Base-by-base conservation (phyloP, 2,329 filamentous ascomycete species). In the Calonectria hongkongensis region DNA sequence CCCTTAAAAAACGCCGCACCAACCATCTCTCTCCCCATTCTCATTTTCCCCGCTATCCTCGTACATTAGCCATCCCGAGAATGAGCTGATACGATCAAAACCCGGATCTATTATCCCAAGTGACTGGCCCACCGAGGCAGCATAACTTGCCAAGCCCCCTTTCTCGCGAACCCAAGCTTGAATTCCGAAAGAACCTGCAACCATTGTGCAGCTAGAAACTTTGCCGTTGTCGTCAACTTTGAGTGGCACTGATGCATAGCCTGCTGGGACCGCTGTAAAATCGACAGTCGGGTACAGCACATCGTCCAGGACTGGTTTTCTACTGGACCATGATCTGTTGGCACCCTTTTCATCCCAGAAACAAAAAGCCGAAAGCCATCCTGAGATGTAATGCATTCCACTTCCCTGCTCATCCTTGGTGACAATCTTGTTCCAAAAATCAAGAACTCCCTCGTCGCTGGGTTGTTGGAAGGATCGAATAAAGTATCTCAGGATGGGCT, bases 401-500 rank as follows among this genome's bases (percentile, higher is more conserved):
- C 30, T 33, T 5, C 9, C 30, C 9, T 33, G 30, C 30, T 5
- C 4, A 33, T 33, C 30, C 9, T 33, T 1, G 30, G 30, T 33
- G 30, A 33, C 30, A 33, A 33, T 33, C 30, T 33, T 33, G 30
- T 33, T 33, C 30, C 30, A 33, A 33, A 33, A 33, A 33, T 2
- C 30, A 33, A 9, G 5, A 33, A 33, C 30, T 33, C 81, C 77
- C 0, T 65, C 56, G 4, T 75, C 66, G 0, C 70, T 62, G 0
- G 82, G 80, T 0, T 78, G 36, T 2, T 84, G 78, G 51, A 88
- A 87, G 0, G 82, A 80, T 0, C 56, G 70, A 3, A 88, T 71
- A 62, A 89, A 85, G 30, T 80, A 73, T 2, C 80, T 72, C 2
- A 88, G 41, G 3, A 89, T 78, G 0, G 86, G 84, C 3, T 68